Percentiles rank a stretch among this genome's conserved stretches.
Evolutionary conservation across 306 rosid genomes (phyloP).

Genomic region (Abrus precatorius): DNA sequence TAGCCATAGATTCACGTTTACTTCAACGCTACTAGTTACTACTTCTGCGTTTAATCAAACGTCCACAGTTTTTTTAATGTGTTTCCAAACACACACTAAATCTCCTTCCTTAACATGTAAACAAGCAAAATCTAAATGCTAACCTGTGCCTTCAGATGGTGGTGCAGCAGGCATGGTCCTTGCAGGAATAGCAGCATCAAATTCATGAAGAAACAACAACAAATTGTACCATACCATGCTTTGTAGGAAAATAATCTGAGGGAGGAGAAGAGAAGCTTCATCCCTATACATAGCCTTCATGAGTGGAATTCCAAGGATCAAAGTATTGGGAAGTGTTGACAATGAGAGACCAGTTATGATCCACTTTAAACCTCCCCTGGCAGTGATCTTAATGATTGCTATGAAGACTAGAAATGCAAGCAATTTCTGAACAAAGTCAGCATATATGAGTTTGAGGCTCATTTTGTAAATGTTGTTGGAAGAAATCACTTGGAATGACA

Average conservation of each 20-base stretch:
- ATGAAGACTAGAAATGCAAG: constrained; percentile 62
- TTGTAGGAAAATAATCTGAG: constrained; percentile 86
- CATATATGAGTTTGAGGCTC: constrained; percentile 73
- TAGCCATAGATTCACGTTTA: too few relatives aligned
- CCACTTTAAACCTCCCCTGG: constrained; percentile 70
- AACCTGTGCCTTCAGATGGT: constrained; percentile 75
- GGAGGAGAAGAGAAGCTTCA: constrained; percentile 66
- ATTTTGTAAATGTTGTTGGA: constrained; percentile 79
- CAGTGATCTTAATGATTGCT: constrained; percentile 62
- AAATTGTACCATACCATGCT: constrained; percentile 92
- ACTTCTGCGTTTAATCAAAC: too few relatives aligned
- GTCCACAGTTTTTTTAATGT: neutral
- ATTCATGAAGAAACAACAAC: constrained; percentile 81
- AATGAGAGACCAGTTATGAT: constrained; percentile 85
- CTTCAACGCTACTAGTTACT: too few relatives aligned
- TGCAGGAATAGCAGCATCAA: constrained; percentile 65
- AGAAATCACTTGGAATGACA: constrained; percentile 89
- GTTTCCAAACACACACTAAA: neutral
- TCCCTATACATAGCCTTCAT: constrained; percentile 88
- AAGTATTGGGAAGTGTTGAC: constrained; percentile 92
- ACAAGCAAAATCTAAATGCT: constrained; percentile 35
- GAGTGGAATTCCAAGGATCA: constrained; percentile 90
- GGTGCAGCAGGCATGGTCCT: constrained; percentile 66
- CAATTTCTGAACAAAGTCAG: constrained; percentile 77
- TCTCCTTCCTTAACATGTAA: constrained; percentile 16